Evolutionary conservation across 345 rosid genomes (phyloP), one percentile per base, ranked within the genome.

Genomic region (Sonneratia alba): DNA sequence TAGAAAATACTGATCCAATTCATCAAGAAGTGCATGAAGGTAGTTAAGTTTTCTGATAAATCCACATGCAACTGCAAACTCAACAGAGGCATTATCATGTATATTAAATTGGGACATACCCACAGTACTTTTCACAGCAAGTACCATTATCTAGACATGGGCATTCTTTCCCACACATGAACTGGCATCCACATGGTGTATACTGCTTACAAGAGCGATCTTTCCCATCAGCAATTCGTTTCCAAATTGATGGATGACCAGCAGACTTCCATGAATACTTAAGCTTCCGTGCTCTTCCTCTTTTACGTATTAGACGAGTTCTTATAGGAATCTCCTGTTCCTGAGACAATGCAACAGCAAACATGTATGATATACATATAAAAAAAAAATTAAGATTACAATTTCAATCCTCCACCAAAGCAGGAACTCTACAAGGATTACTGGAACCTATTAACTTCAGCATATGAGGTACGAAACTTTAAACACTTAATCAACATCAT

Each of bases 91-190:
- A 62, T 34, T 62, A 59, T 62, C 14, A 62, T 27, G 19, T 27
- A 34, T 37, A 34, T 13, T 62, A 74, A 15, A 55, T 22, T 70
- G 70, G 72, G 74, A 79, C 92, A 66, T 90, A 94, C 98, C 98
- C 97, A 64, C 98, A 94, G 71, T 88, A 94, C 76, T 94, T 94
- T 74, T 94, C 98, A 72, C 99, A 95, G 81, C 96, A 92, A 70
- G 96, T 90, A 75, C 86, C 91, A 71, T 79, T 85, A 66, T 81
- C 57, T 68, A 79, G 81, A 82, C 99, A 95, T 66, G 87, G 68
- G 77, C 99, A 95, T 51, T 87, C 84, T 78, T 86, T 88, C 79
- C 97, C 96, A 77, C 99, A 95, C 77, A 80, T 80, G 34, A 89
- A 76, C 65, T 83, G 85, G 83, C 99, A 95, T 74, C 91, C 93